A percentile compares a stretch with the other conserved stretches of the same genome.
These are phyloP conservation scores for Myxozyma neotropica DNA, from an alignment of 805 yeast species.

Conservation along the genomic window DNA sequence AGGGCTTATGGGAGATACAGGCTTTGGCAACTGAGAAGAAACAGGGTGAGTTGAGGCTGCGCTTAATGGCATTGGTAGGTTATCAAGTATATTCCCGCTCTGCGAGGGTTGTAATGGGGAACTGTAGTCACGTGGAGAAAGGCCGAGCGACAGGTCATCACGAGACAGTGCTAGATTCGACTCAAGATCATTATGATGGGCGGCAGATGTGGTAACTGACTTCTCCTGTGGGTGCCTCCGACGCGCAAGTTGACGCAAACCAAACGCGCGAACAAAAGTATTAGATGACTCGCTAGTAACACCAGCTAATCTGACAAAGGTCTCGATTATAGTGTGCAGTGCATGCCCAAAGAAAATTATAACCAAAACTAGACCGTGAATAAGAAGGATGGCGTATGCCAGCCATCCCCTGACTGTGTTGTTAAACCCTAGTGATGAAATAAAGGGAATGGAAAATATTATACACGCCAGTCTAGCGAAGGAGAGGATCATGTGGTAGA, in stretches of 20 bases:
- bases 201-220: neutral
- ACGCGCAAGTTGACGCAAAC: conserved; percentile 33
- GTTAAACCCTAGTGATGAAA: conserved; percentile 33
- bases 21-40: neutral
- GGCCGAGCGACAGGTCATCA: neutral
- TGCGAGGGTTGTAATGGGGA: neutral
- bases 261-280: conserved; percentile 30
- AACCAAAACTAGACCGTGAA: conserved; percentile 40
- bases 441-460: conserved; percentile 39
- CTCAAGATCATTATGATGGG: neutral
- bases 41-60: neutral
- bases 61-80: conserved; percentile 2
- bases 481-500: conserved; percentile 33
- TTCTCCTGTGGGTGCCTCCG: conserved; percentile 26
- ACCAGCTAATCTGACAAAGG: conserved; percentile 26
- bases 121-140: conserved; percentile 5
- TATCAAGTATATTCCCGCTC: conserved; percentile 8
- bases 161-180: neutral
- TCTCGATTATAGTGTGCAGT: conserved; percentile 38
- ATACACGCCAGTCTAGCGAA: conserved; percentile 33
- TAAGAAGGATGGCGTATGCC: conserved; percentile 40
- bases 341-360: conserved; percentile 38
- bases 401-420: conserved; percentile 39
- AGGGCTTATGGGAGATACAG: conserved; percentile 25
- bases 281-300: conserved; percentile 17